Evolutionary conservation across 768 basidiomycete species (phyloP).

Genomic region (Russula dissimulans): DNA sequence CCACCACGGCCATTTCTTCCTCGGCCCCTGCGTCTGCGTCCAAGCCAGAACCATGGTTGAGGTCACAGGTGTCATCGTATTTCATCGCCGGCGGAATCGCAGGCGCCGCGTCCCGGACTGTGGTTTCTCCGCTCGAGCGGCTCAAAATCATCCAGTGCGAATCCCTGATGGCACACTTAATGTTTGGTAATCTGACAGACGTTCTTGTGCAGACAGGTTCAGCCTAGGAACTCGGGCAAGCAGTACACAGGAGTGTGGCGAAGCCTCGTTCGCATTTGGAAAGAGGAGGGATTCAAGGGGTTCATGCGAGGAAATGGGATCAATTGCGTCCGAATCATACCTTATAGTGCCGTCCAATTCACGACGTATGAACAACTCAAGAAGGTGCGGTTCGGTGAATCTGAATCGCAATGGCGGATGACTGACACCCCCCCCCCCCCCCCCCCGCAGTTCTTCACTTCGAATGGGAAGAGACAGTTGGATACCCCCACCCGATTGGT

Average conservation of each 20-base stretch:
- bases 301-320: slow-evolving; percentile 93
- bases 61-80: slow-evolving; percentile 35
- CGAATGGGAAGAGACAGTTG: slow-evolving; percentile 58
- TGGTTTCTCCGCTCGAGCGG: slow-evolving; percentile 85
- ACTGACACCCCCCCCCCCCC: background rate
- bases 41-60: slow-evolving; percentile 21
- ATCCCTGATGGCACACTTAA: background rate
- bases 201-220: slow-evolving; percentile 64
- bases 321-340: slow-evolving; percentile 88
- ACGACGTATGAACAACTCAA: slow-evolving; percentile 88
- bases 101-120: slow-evolving; percentile 71
- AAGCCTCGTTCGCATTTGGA: slow-evolving; percentile 83
- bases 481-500: slow-evolving; percentile 83
- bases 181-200: background rate
- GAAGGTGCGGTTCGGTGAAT: slow-evolving; percentile 40
- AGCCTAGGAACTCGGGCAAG: slow-evolving; percentile 48
- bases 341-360: slow-evolving; percentile 82
- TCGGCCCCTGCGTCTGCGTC: background rate
- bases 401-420: background rate
- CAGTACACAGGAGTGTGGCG: slow-evolving; percentile 82
- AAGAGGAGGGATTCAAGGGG: slow-evolving; percentile 86
- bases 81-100: slow-evolving; percentile 49
- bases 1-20: background rate
- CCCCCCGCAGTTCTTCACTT: slow-evolving; percentile 52
- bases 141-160: slow-evolving; percentile 94